These are phyloP conservation scores for Phytopythium litorale DNA, from an alignment of 352 stramenopile genomes.

Conservation along the genomic window DNA sequence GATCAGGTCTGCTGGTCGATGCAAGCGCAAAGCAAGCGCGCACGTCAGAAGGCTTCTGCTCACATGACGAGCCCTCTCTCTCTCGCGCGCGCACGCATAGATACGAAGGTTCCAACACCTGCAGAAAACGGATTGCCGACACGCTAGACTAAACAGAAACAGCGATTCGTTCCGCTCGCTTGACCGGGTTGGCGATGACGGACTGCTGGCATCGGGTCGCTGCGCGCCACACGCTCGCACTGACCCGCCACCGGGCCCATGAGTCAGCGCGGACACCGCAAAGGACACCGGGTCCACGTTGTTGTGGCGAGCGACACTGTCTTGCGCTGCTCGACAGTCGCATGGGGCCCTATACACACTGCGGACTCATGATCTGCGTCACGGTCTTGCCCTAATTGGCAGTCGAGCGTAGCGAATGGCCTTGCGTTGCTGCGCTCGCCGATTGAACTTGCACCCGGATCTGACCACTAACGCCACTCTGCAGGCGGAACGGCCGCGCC, in stretches of 20 bases:
- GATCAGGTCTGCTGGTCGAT: not conserved
- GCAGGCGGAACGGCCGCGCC: not conserved
- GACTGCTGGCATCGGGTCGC: not conserved
- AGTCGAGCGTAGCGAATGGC: too few species aligned
- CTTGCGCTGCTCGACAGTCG: too few species aligned
- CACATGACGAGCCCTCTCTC: not conserved
- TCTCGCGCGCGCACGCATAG: not conserved
- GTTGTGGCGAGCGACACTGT: too few species aligned
- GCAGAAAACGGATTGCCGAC: not conserved
- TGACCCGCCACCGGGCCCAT: not conserved
- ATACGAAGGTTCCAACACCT: not conserved
- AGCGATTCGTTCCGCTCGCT: not conserved
- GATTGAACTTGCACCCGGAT: constrained; percentile 2
- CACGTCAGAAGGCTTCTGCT: not conserved
- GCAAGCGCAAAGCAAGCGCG: not conserved
- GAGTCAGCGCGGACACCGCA: not conserved
- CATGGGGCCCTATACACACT: not conserved
- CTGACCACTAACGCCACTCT: not conserved
- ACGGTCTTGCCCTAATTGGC: too few species aligned
- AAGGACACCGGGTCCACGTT: too few species aligned
- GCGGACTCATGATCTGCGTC: too few species aligned
- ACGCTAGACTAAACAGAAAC: not conserved
- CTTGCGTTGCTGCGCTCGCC: not conserved
- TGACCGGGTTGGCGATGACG: not conserved
- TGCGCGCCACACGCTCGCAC: not conserved